These are phyloP conservation scores for Sorghum bicolor DNA, from an alignment of 176 grass and related monocot genomes.

Conservation along the genomic window DNA sequence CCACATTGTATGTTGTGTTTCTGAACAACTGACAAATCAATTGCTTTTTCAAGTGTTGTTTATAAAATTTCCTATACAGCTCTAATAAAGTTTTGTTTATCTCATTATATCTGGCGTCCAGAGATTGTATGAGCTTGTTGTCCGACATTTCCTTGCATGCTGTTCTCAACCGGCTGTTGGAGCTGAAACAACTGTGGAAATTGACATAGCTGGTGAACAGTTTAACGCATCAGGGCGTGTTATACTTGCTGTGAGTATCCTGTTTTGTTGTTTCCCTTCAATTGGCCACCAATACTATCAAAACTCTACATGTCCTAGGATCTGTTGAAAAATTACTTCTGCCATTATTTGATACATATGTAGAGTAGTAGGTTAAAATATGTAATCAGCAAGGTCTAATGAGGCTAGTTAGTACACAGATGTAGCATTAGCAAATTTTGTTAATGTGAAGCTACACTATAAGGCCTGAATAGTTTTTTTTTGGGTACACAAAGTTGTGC, in stretches of 20 bases:
- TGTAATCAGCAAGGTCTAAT: neutral
- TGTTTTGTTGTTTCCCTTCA: conserved; percentile 31
- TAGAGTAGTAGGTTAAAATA: conserved; percentile 12
- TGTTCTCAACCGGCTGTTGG: conserved; percentile 92
- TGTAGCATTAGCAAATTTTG: neutral
- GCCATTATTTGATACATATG: neutral
- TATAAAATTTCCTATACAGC: neutral
- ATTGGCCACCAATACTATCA: neutral
- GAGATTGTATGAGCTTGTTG: conserved; percentile 97
- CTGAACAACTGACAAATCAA: conserved; percentile 17
- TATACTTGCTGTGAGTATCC: conserved; percentile 66
- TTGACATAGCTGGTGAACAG: conserved; percentile 85
- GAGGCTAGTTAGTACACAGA: neutral
- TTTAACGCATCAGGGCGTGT: conserved; percentile 81
- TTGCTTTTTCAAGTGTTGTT: neutral
- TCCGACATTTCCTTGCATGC: conserved; percentile 97
- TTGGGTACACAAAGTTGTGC: neutral
- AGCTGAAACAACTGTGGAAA: conserved; percentile 87
- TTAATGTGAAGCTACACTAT: neutral
- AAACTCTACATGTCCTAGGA: conserved; percentile 5
- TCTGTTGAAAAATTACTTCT: conserved; percentile 24
- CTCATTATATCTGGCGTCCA: conserved; percentile 33
- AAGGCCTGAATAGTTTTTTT: neutral
- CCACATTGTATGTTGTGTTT: conserved; percentile 46
- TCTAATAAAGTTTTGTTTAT: conserved; percentile 6